phyloP scores from a whole-genome alignment of 192 early-diverging fungal species.

The Entophlyctis luteolus region DNA sequence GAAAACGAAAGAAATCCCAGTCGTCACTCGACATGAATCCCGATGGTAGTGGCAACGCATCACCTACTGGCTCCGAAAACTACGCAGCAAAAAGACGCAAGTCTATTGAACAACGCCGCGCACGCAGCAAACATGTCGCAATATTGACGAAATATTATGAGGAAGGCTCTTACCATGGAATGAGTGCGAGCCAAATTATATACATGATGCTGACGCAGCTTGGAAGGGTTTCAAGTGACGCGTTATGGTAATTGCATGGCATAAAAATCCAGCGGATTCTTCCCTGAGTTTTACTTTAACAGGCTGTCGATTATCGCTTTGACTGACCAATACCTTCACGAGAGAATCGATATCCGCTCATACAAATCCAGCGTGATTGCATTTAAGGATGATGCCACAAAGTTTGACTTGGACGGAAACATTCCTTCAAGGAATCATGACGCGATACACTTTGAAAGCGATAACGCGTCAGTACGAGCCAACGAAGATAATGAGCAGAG shows the following conservation, averaged over 20 bases:
- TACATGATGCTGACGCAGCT: conserved; percentile 75
- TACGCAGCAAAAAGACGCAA: conserved; percentile 5
- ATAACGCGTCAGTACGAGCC: not conserved
- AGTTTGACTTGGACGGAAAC: conserved; percentile 41
- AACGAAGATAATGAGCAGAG: conserved; percentile 4
- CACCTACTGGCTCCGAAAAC: not conserved
- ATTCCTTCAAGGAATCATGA: no score
- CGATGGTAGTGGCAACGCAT: not conserved
- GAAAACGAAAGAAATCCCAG: conserved; percentile 18
- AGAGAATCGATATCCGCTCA: conserved; percentile 63
- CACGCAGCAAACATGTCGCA: conserved; percentile 36
- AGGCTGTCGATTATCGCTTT: conserved; percentile 78
- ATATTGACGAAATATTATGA: conserved; percentile 75
- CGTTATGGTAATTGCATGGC: conserved; percentile 66
- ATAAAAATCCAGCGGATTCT: not conserved
- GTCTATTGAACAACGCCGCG: conserved; percentile 39
- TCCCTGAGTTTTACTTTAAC: not conserved
- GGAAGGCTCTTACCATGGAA: conserved; percentile 72
- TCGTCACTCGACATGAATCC: not conserved
- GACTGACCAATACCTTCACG: conserved; percentile 72
- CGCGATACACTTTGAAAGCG: no score
- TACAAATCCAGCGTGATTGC: conserved; percentile 61
- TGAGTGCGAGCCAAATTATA: conserved; percentile 66
- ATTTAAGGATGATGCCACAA: conserved; percentile 68
- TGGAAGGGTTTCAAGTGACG: conserved; percentile 62